Conservation (phyloP, 148 eudicot species). For the Mesembryanthemum crystallinum region DNA sequence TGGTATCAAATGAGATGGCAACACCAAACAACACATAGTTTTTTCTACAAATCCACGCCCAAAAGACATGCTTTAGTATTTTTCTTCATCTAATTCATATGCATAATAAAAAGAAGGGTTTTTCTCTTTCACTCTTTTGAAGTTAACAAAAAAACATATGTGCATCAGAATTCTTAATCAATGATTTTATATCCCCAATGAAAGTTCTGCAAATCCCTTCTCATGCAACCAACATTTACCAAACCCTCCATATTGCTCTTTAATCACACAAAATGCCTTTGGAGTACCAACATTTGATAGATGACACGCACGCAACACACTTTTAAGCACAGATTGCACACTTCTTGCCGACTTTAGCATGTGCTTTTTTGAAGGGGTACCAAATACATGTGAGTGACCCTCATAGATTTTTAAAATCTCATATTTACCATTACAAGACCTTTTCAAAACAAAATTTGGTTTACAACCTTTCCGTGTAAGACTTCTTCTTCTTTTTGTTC, state of each 20-base stretch:
- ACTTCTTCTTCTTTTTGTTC: not conserved
- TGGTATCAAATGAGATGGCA: not conserved
- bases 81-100: no score
- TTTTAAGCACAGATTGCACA: not conserved
- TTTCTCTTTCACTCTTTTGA: no score
- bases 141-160: no score
- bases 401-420: not conserved
- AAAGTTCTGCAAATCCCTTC: not conserved
- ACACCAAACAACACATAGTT: not conserved
- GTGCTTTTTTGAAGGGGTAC: not conserved
- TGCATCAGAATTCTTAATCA: no score
- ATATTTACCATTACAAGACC: not conserved
- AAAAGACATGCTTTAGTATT: no score
- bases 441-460: not conserved
- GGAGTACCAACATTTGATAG: no score
- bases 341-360: not conserved
- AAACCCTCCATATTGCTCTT: no score
- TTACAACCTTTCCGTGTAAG: constrained; percentile 9
- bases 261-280: no score
- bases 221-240: no score
- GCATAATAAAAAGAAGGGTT: no score
- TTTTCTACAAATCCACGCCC: not conserved
- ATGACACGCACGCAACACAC: not conserved
- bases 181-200: not conserved
- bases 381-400: not conserved